These are phyloP conservation scores for Penicillium paxilli DNA, from an alignment of 495 filamentous ascomycete genomes.

Conservation along the genomic window DNA sequence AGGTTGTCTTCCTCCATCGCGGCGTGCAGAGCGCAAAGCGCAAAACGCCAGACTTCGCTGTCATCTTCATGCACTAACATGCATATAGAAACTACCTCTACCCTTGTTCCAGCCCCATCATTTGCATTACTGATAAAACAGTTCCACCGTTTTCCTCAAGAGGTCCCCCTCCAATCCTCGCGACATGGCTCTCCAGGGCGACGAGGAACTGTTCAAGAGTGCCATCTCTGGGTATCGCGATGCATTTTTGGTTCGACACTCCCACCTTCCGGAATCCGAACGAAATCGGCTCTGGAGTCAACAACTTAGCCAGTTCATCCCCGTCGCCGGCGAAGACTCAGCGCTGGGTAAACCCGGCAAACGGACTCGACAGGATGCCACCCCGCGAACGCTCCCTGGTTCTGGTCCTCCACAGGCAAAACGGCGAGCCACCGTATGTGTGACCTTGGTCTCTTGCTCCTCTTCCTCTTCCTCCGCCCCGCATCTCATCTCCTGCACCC, in stretches of 20 bases:
- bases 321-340: slow-evolving; percentile 18
- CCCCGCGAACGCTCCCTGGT: slow-evolving; percentile 43
- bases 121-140: slow-evolving; percentile 31
- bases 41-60: not conserved
- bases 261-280: slow-evolving; percentile 47
- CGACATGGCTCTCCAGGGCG: slow-evolving; percentile 40
- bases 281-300: slow-evolving; percentile 46
- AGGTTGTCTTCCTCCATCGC: not conserved
- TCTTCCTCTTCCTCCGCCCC: slow-evolving; percentile 23
- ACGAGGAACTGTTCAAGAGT: slow-evolving; percentile 47
- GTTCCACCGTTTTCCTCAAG: slow-evolving; percentile 6
- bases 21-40: not conserved
- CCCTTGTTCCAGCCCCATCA: not conserved
- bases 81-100: slow-evolving; percentile 1
- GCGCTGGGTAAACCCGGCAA: slow-evolving; percentile 39
- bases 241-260: slow-evolving; percentile 44
- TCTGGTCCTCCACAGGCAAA: slow-evolving; percentile 46
- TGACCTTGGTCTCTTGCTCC: slow-evolving; percentile 48
- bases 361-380: slow-evolving; percentile 46
- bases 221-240: slow-evolving; percentile 49
- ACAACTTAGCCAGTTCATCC: slow-evolving; percentile 43
- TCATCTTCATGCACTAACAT: not conserved
- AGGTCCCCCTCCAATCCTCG: slow-evolving; percentile 10
- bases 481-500: slow-evolving; percentile 21
- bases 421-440: slow-evolving; percentile 53